Evolutionary conservation across 2,329 filamentous ascomycete species (phyloP).

Genomic region (Fusarium falciforme): DNA sequence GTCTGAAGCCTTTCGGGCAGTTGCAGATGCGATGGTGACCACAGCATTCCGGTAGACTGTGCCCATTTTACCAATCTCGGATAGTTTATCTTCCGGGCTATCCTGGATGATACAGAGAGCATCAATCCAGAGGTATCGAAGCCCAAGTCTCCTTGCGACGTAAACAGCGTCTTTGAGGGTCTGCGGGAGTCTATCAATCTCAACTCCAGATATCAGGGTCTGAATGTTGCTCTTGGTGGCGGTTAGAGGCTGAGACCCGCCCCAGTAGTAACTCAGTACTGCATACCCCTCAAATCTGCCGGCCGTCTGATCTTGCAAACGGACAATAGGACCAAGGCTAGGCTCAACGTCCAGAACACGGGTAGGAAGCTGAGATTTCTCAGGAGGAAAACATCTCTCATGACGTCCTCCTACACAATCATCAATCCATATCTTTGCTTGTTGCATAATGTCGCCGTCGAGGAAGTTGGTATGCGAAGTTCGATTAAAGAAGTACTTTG

Average conservation of each 20-base stretch:
- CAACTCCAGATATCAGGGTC: not conserved
- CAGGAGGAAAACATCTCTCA: not conserved
- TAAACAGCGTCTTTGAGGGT: not conserved
- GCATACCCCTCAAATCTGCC: not conserved
- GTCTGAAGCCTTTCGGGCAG: conserved; percentile 1
- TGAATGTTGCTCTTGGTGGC: not conserved
- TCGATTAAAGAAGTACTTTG: not conserved
- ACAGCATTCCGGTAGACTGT: conserved; percentile 2
- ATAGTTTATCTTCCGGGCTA: not conserved
- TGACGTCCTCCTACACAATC: conserved; percentile 4
- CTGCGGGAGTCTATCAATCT: not conserved
- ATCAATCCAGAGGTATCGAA: not conserved
- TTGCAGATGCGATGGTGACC: not conserved
- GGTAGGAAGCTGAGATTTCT: not conserved
- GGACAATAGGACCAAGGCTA: not conserved
- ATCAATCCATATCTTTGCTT: not conserved
- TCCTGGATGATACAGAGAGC: not conserved
- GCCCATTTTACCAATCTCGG: conserved; percentile 11
- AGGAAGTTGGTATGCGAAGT: not conserved
- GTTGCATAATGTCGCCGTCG: not conserved
- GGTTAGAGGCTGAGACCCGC: not conserved
- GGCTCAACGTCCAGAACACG: not conserved
- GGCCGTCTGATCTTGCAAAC: not conserved
- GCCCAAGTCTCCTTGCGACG: not conserved
- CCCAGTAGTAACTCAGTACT: not conserved